Base-by-base conservation (phyloP, 768 basidiomycete species). In the Boletellus emodensis region DNA sequence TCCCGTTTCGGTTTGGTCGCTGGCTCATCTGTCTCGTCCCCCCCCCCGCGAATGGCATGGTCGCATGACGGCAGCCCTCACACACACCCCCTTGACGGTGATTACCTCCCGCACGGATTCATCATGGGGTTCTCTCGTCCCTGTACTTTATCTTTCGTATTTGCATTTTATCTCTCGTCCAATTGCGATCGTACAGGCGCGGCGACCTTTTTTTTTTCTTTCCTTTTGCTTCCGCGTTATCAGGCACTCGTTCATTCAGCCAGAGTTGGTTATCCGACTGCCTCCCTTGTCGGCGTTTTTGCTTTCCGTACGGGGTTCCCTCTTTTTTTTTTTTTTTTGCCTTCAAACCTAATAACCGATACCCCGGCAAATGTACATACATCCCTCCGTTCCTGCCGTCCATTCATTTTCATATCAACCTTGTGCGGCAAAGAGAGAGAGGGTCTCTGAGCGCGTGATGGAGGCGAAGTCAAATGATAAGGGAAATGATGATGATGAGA, bases 311-410 rank as follows among this genome's bases (percentile, higher is more conserved):
- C 30, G 18, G 17, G 43, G 34, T 34, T 20, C 32, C 9, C 9
- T 9, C 11, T 11, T 30, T 30, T 30, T 30, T 30, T 30, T 11
- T 30, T 30, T 30, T 30, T 30, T 30, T 26, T 26, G 1, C 24
- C 4, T 4, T 35, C 17, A 33, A 32, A 56, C 52, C 14, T 41
- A 24, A 58, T 41, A 24, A 58, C 61, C 61, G 52, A 57, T 32
- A 26, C 38, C 38, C 7, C 57, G 61, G 61, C 51, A 39, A 38
- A 30, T 11, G 30, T 11, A 26, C 42, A 30, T 4, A 46, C 26
- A 3, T 17, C 30, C 22, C 34, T 20, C 44, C 44, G 44, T 34
- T 44, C 6, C 0, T 3, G 30, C 30, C 30, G 11, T 44, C 33
- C 33, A 44, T 44, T 44, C 12, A 44, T 24, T 18, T 44, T 44